These are phyloP conservation scores for Septoria petroselini DNA, from an alignment of 2,329 filamentous ascomycete genomes.

Conservation along the genomic window DNA sequence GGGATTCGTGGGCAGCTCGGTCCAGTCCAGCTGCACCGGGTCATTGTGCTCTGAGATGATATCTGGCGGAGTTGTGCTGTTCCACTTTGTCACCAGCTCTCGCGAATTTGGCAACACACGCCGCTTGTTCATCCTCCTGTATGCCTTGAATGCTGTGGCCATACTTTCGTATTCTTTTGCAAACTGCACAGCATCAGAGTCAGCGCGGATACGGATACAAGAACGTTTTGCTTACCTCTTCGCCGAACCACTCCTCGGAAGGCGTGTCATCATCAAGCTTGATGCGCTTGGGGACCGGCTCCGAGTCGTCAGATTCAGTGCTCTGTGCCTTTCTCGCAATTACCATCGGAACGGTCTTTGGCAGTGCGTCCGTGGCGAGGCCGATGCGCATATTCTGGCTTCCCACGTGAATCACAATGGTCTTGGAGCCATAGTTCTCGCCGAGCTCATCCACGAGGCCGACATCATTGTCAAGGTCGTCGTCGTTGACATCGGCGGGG, in stretches of 20 bases:
- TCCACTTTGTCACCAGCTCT: conserved; percentile 92
- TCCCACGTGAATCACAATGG: conserved; percentile 91
- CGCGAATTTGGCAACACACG: conserved; percentile 96
- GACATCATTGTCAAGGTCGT: conserved; percentile 45
- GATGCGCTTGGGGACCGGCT: conserved; percentile 68
- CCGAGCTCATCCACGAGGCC: conserved; percentile 56
- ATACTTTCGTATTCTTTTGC: conserved; percentile 70
- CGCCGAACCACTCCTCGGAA: conserved; percentile 79
- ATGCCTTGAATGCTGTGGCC: conserved; percentile 80
- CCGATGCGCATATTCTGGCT: conserved; percentile 95
- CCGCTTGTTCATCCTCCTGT: conserved; percentile 90
- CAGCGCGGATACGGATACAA: neutral
- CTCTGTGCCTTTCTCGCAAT: conserved; percentile 74
- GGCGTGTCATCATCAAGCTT: conserved; percentile 61
- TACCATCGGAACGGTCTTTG: conserved; percentile 90
- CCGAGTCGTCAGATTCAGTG: conserved; percentile 79
- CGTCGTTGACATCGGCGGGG: conserved; percentile 39
- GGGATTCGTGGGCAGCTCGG: conserved; percentile 64
- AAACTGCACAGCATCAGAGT: conserved; percentile 45
- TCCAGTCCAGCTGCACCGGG: conserved; percentile 91
- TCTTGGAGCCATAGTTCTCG: conserved; percentile 75
- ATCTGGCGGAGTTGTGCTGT: conserved; percentile 77
- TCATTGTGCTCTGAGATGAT: conserved; percentile 93
- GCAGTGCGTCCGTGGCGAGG: conserved; percentile 90
- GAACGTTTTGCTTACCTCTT: conserved; percentile 59